Base-by-base conservation (phyloP, 31 red algal species). In the Bonnemaisonia californica region DNA sequence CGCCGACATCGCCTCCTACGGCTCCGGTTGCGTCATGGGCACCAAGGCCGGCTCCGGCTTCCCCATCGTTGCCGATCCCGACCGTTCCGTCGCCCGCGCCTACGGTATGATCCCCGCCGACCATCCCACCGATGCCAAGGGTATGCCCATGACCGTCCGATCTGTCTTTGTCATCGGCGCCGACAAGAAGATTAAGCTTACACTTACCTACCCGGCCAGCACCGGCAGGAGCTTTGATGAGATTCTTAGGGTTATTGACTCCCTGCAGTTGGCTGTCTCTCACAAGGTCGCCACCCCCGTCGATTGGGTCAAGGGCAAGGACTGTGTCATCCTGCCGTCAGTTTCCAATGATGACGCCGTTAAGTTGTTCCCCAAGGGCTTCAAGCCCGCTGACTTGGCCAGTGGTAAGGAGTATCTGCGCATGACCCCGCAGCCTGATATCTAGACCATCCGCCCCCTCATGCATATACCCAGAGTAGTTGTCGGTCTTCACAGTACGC, bases 151-250 rank as follows among this genome's bases (percentile, higher is more conserved):
- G 69, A 94, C 91, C 34, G 91, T 94, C 12, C 85, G 91, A 47
- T 80, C 77, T 32, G 91, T 94, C 32, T 94, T 94, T 42, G 76
- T 94, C 59, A 84, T 94, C 39, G 91, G 79, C 57, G 33, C 79
- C 26, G 85, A 88, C 48, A 77, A 81, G 26, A 94, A 94, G 80
- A 51, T 94, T 54, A 83, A 84, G 84, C 71, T 94, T n/a, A 83
- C 74, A 19, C 57, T 94, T 26, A 89, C 86, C 47, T 94, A 94
- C 42, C 91, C 91, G 1, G 84, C 84, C 21, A 84, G 70, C 38
- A 89, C 84, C 19, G 91, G 91, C 33, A 57, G 91, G 56, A 94
- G 76, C 71, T 94, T 94, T 63, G 86, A 89, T 71, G 91, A 94
- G 84, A 84, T 94, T 59, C 66, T 94, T 32, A 57, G 91, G 62